Evolutionary conservation across 192 early-diverging fungal genomes (phyloP), one percentile per base, ranked within the genome.

Genomic region (Linnemannia exigua): DNA sequence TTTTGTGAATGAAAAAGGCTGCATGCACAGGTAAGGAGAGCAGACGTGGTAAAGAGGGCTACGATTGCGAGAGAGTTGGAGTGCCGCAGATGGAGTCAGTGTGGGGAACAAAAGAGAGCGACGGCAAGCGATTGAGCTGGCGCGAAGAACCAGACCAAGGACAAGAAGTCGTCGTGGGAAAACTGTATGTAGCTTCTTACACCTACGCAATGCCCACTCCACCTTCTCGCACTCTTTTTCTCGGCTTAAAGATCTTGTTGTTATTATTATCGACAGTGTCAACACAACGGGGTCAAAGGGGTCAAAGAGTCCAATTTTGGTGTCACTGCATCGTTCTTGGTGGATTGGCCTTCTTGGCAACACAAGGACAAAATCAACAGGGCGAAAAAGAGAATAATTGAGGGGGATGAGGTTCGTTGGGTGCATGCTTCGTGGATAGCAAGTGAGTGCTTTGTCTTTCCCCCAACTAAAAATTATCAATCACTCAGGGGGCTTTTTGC

Each of bases 391-490:
- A n/a, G n/a, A n/a, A n/a, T n/a, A n/a, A n/a, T n/a, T n/a, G 58
- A 63, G 31, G 14, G 31, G 58, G 58, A 63, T 15, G 25, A 22
- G 58, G 58, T 9, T 44, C 41, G n/a, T n/a, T n/a, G n/a, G n/a
- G n/a, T n/a, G n/a, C n/a, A 54, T 15, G 48, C 17, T 11, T 11
- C 0, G 22, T 7, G 52, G 17, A 0, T 25, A 11, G 5, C 22
- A n/a, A 58, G 5, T 9, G n/a, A 58, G 54, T 58, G 54, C 54
- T 1, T 58, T 25, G n/a, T 58, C 54, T 58, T 58, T 25, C 54
- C 58, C 25, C 58, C 58, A 63, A 63, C 58, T 28, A n/a, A 63
- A n/a, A 31, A 63, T 63, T 63, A 63, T 63, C 58, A 63, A 63
- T 63, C 58, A 31, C 25, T 63, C 28, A 63, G 28, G 58, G 58